Base-by-base conservation (phyloP, 2,329 filamentous ascomycete species). In the Coleophoma crateriformis region DNA sequence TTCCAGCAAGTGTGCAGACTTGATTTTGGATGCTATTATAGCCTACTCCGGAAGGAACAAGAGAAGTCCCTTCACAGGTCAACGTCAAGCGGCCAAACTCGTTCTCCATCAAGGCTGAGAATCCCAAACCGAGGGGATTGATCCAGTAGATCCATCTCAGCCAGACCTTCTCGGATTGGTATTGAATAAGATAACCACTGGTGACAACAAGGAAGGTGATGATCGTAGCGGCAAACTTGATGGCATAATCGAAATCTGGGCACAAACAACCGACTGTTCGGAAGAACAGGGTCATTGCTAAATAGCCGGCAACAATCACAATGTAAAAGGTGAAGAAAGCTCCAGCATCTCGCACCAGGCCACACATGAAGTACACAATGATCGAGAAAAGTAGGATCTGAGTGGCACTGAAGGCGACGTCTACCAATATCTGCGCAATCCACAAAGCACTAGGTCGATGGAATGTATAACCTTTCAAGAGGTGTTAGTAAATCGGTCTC, bases 161-260 rank as follows among this genome's bases (percentile, higher is more conserved):
- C 84, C 88, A 92, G 4, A 84, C 82, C 58, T 90, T 85, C 58
- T 88, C 80, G 2, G 74, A 79, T 45, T 85, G 78, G 64, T 87
- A 90, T 64, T 90, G 88, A 51, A 95, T 92, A 39, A 95, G 70
- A 67, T 94, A 95, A 4, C 90, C 90, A 1, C 84, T 86, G 0
- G 88, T 94, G 17, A 90, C 73, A 22, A 94, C 81, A 58, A 91
- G 89, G n/a, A 91, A 69, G 0, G 87, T 91, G 55, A 95, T 90
- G 47, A 90, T 78, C 1, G 89, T 75, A 5, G 88, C 84, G 7
- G 88, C 88, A 49, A 88, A 85, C 65, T 91, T 91, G 67, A 91
- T 88, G 3, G 90, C 90, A 40, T 87, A 87, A 63, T 95, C 88
- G 50, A 95, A 95, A 60, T 90, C 87, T 0, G 87, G 86, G 51